Percentiles rank a stretch among this genome's conserved stretches.
Evolutionary conservation across 2,329 filamentous ascomycete species (phyloP).

Genomic region (Fusarium kyushuense): DNA sequence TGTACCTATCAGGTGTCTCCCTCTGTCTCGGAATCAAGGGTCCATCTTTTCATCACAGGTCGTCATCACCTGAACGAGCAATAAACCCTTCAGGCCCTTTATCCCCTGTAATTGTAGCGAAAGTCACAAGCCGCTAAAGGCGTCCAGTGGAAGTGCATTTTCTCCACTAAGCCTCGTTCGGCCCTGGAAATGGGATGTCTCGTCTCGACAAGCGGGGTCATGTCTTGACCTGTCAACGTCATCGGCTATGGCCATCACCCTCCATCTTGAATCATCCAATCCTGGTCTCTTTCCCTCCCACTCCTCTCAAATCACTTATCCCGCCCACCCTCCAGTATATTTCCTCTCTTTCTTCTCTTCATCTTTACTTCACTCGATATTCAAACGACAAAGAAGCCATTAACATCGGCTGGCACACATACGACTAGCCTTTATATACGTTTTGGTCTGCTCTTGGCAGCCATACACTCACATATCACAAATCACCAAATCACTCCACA

Average conservation of each 20-base stretch:
- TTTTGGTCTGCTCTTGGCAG: constrained; percentile 21
- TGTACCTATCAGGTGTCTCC: constrained; percentile 30
- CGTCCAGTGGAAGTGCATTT: constrained; percentile 13
- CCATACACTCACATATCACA: constrained; percentile 18
- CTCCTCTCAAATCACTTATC: constrained; percentile 38
- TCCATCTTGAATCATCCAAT: constrained; percentile 38
- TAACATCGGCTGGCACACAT: constrained; percentile 10
- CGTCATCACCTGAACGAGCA: constrained; percentile 38
- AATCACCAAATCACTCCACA: constrained; percentile 17
- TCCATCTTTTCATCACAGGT: constrained; percentile 20
- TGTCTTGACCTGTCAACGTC: constrained; percentile 43
- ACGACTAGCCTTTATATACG: constrained; percentile 27
- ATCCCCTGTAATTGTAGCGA: constrained; percentile 31
- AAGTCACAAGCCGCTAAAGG: constrained; percentile 40
- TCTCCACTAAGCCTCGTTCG: constrained; percentile 25
- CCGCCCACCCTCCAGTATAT: constrained; percentile 41
- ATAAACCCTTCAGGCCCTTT: constrained; percentile 8
- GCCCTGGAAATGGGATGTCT: constrained; percentile 32
- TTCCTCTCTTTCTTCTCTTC: constrained; percentile 17
- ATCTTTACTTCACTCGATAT: constrained; percentile 15
- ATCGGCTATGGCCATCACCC: constrained; percentile 41
- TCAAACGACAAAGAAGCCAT: constrained; percentile 19
- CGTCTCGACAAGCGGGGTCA: constrained; percentile 40
- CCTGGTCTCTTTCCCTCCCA: constrained; percentile 25
- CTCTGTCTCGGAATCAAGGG: constrained; percentile 22